Conservation (phyloP, 495 filamentous ascomycete species). For the Xylaria venustula region DNA sequence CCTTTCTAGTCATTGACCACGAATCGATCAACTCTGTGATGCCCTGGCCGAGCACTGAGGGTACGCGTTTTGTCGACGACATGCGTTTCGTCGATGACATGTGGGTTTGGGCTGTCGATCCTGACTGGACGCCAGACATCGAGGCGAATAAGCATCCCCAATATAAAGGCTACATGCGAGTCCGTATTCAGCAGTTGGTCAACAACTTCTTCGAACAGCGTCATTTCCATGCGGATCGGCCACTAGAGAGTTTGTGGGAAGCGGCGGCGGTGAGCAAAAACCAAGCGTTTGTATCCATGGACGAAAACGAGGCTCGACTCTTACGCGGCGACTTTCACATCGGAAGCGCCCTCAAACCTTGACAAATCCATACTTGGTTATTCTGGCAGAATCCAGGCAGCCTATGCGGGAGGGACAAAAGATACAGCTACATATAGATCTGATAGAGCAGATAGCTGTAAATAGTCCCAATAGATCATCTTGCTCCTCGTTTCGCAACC, state of each 20-base stretch:
- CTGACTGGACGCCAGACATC: too few relatives aligned
- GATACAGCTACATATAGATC: too few relatives aligned
- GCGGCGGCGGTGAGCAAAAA: background rate
- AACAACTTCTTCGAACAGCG: background rate
- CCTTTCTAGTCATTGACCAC: background rate
- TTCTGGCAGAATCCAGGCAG: too few relatives aligned
- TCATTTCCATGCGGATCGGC: background rate
- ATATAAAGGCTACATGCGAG: background rate
- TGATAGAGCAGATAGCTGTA: too few relatives aligned
- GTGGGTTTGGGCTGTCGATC: background rate
- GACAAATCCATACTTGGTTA: too few relatives aligned
- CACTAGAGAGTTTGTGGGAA: background rate
- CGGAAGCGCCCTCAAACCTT: background rate
- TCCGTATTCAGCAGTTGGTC: background rate
- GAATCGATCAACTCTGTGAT: background rate
- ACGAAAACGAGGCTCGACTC: background rate
- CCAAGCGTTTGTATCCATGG: background rate
- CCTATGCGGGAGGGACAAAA: too few relatives aligned
- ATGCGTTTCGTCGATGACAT: background rate
- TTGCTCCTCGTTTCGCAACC: too few relatives aligned
- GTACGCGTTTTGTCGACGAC: too few relatives aligned
- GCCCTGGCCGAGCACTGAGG: too few relatives aligned
- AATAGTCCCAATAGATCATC: too few relatives aligned
- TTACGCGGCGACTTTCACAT: background rate
- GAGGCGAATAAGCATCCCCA: background rate